Base-by-base conservation (phyloP, 164 flowering plant genomes). In the Tetrastigma voinierianum region DNA sequence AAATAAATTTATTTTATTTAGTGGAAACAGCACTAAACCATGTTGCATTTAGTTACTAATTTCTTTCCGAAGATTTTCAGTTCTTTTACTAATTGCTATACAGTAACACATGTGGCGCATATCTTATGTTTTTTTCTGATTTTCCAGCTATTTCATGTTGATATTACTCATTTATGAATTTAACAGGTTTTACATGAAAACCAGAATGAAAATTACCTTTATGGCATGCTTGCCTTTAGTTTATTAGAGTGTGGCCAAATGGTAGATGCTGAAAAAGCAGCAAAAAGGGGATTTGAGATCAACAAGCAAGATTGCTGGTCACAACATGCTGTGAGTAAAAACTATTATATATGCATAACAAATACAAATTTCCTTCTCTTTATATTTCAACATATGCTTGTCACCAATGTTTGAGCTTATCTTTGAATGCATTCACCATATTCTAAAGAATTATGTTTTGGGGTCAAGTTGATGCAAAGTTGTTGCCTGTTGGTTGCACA, bases 201-300 rank as follows among this genome's bases (percentile, higher is more conserved):
- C 76, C 69, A 78, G 72, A 65, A 78, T 63, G 88, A 84, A 71
- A 72, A 65, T 67, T 95, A 83, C 75, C 71, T 90, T 66, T 83
- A 89, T 76, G 97, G 99, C 46, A 86, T 95, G 90, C 93, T 85
- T 82, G 87, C 97, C 32, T 95, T 95, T 82, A 77, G 96, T 54
- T 77, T 95, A 55, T 59, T 95, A 67, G 99, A 95, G 80, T 89
- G 90, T 56, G 93, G 89, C 9, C 75, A 77, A 57, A 81, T 87
- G 82, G 76, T 17, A 51, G 97, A 89, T 70, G 99, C 99, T 24
- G 89, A 89, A 71, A 66, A 75, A 61, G 97, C 97, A 70, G 92
- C 96, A 53, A 87, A 70, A 68, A 86, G 77, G 74, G 99, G 91
- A 64, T 76, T 80, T 58, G 80, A 84, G 65, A 89, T 92, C 80